Conservation (phyloP, 805 yeast species). For the Metschnikowia bowlesiae region DNA sequence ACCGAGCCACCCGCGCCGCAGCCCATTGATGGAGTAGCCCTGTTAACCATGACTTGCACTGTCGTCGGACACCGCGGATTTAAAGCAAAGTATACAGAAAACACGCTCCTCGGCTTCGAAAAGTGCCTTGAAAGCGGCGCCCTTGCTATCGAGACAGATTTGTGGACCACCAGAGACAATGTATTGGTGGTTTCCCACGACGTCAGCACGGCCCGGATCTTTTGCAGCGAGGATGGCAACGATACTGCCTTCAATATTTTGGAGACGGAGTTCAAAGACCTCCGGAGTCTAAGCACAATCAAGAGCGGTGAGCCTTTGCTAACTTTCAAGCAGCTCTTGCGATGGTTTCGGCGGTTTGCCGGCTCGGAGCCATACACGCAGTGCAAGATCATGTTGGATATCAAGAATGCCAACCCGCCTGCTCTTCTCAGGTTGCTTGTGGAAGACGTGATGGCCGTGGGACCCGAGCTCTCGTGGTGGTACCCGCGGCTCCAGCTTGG, state of each 20-base stretch:
- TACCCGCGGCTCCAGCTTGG: slow-evolving; percentile 35
- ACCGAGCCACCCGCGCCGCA: not conserved
- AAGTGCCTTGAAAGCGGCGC: slow-evolving; percentile 38
- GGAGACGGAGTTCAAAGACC: slow-evolving; percentile 25
- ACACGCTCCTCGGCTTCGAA: slow-evolving; percentile 34
- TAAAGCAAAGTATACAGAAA: slow-evolving; percentile 38
- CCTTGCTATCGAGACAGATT: slow-evolving; percentile 39
- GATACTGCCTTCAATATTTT: slow-evolving; percentile 33
- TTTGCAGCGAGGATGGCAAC: slow-evolving; percentile 31
- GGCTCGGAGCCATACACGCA: slow-evolving; percentile 7
- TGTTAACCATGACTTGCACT: slow-evolving; percentile 6
- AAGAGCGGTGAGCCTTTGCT: slow-evolving; percentile 31
- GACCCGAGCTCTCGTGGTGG: slow-evolving; percentile 36
- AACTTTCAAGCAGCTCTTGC: slow-evolving; percentile 29
- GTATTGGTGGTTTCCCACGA: slow-evolving; percentile 40
- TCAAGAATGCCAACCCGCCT: slow-evolving; percentile 38
- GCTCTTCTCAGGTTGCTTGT: slow-evolving; percentile 27
- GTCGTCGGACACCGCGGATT: slow-evolving; percentile 43
- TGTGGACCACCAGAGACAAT: slow-evolving; percentile 36
- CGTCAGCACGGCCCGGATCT: slow-evolving; percentile 33
- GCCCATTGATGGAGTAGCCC: not conserved
- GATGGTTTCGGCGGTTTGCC: slow-evolving; percentile 27
- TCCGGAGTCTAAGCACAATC: slow-evolving; percentile 23
- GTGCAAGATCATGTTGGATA: slow-evolving; percentile 35
- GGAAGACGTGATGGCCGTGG: slow-evolving; percentile 25